A percentile compares a stretch with the other conserved stretches of the same genome.
These are phyloP conservation scores for Myxozyma monticola DNA, from an alignment of 805 yeast genomes.

Conservation along the genomic window DNA sequence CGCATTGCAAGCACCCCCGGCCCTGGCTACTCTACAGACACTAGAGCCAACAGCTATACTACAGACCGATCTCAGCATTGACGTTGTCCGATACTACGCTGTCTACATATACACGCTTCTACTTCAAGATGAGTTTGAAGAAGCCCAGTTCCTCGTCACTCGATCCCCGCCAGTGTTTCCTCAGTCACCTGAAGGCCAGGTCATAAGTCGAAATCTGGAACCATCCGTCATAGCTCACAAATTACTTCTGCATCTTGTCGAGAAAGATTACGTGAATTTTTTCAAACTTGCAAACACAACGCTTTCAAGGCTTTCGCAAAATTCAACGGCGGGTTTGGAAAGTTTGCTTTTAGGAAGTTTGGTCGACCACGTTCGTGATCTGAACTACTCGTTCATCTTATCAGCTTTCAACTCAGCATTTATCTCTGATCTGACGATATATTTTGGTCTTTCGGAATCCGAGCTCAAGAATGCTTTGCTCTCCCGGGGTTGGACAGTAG, in stretches of 20 bases:
- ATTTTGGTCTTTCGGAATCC: conserved; percentile 6
- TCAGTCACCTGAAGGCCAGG: no score
- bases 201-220: not conserved
- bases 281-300: not conserved
- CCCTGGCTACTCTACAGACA: no score
- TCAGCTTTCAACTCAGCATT: conserved; percentile 3
- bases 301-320: not conserved
- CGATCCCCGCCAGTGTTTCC: no score
- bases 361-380: conserved; percentile 2
- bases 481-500: conserved; percentile 4
- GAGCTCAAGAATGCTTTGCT: not conserved
- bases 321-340: not conserved
- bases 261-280: not conserved
- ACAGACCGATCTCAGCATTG: no score
- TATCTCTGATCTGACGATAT: not conserved
- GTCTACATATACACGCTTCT: conserved; percentile 5
- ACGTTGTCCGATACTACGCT: conserved; percentile 4
- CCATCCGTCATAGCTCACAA: not conserved
- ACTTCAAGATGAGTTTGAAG: conserved; percentile 1
- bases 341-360: not conserved
- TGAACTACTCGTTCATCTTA: conserved; percentile 2
- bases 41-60: no score
- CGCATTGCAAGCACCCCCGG: no score
- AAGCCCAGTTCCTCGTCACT: conserved; percentile 8
- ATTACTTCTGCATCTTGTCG: not conserved